Evolutionary conservation across 129 eudicot genomes (phyloP), one percentile per base, ranked within the genome.

Genomic region (Kitagawia praeruptora): DNA sequence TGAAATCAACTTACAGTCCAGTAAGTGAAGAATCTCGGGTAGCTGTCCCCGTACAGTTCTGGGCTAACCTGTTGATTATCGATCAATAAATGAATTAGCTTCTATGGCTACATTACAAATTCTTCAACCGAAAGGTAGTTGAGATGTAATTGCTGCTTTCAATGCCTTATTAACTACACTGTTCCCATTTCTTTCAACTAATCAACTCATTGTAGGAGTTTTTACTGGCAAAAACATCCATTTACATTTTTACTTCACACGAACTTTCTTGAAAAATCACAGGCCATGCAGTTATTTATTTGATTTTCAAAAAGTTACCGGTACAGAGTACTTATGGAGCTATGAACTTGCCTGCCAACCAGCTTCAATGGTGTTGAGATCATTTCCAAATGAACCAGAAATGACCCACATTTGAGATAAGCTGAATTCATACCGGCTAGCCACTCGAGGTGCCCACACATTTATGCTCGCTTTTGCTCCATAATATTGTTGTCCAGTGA

Each of bases 361-460:
- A 89, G 99, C 93, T 92, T 95, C 99, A 83, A 95, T 95, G 82
- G 97, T 95, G 87, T 95, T 95, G 76, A 92, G 92, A 85, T 95
- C 99, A 85, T 89, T 73, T 11, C 96, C 97, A 87, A 92, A 95
- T 16, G 96, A 87, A 46, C 99, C 99, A 61, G 99, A 89, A 51
- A 95, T 87, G 54, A 92, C 89, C 99, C 99, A 95, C 85, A 95
- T 71, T 82, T 95, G 99, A 76, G 99, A 92, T 70, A 95, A 82
- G 85, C 99, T 95, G 85, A 95, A 95, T 77, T 95, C 99, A 85
- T 90, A 92, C 47, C 87, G 92, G 76, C 81, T 90, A 63, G 91
- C 82, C 70, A 95, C 97, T 58, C 39, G 77, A n/a, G 99, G 97
- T 47, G 97, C 84, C 99, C 99, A 95, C 81, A 95, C 99, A 87